Base-by-base conservation (phyloP, 768 basidiomycete genomes). In the Hydnomerulius pinastri region DNA sequence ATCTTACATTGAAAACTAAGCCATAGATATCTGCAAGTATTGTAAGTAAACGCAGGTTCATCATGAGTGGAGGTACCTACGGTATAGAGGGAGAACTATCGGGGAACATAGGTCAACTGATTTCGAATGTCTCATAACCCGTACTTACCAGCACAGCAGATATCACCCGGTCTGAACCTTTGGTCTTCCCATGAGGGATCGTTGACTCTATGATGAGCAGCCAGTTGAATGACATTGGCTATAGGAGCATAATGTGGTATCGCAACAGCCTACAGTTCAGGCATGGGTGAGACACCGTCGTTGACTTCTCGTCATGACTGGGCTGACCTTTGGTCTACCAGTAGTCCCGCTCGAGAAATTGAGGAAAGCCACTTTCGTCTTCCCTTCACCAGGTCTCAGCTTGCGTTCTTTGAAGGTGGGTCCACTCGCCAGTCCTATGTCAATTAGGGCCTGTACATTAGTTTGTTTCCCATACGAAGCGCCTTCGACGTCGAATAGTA, bases 311-410 rank as follows among this genome's bases (percentile, higher is more conserved):
- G 32, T 17, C 18, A 6, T 17, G 9, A 6, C 44, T 30, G 17
- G 20, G 17, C 53, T n/a, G 45, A 82, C 84, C 79, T 90, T 87
- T 0, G 88, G 87, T 52, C 72, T 79, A 1, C 88, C 87, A 2
- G 88, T 90, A 0, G 87, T 90, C 20, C 85, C 85, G 18, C 86
- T 87, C 0, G 86, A 88, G 61, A 89, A 89, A 60, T 77, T 82
- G 23, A 88, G 67, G 53, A 88, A 81, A 0, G 88, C 87, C 12
- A 89, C 61, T 61, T 86, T 90, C 10, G 77, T 83, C 66, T 74
- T 86, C 15, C 72, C 86, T 67, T 90, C 87, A 2, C 84, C 83
- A 0, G 75, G 73, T 3, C 52, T 63, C 35, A 90, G 65, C 29
- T 56, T 73, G 24, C 77, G 71, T 62, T 88, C 86, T 6, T 66